Evolutionary conservation across 768 basidiomycete genomes (phyloP).

Genomic region (Trametes sanguinea): DNA sequence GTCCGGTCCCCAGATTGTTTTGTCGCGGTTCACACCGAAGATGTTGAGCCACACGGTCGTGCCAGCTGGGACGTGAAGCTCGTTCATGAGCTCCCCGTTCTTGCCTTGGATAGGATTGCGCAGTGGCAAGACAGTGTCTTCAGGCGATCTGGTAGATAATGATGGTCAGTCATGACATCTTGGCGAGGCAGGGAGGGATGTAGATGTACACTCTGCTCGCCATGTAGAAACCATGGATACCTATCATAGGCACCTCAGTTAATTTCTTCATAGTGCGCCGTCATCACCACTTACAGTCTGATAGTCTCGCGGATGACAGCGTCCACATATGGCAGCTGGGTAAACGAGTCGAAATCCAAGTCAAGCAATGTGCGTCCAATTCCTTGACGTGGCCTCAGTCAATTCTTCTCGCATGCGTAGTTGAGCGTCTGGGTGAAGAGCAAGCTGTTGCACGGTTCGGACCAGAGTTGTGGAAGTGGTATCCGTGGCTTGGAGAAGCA

Average conservation of each 20-base stretch:
- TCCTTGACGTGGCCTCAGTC: not conserved
- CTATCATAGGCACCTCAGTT: not conserved
- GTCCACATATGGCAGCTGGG: constrained; percentile 10
- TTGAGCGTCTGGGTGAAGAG: constrained; percentile 4
- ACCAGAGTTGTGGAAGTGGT: constrained; percentile 5
- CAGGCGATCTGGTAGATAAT: not conserved
- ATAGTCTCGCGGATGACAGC: constrained; percentile 16
- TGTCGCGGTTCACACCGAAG: constrained; percentile 4
- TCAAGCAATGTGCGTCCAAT: constrained; percentile 1
- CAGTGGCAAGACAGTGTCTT: constrained; percentile 15
- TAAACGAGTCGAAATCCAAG: constrained; percentile 8
- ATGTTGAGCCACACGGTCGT: constrained; percentile 10
- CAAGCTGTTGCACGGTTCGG: constrained; percentile 5
- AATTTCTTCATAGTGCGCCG: too few relatives aligned
- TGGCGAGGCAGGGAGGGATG: too few relatives aligned
- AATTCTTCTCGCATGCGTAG: not conserved
- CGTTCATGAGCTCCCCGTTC: not conserved
- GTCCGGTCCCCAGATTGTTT: constrained; percentile 11
- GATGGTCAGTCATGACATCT: too few relatives aligned
- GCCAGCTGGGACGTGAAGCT: constrained; percentile 2
- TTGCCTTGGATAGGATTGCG: constrained; percentile 2
- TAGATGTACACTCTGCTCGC: constrained; percentile 1
- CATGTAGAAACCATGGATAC: constrained; percentile 7
- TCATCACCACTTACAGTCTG: constrained; percentile 1
- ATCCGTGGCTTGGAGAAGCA: constrained; percentile 13